Evolutionary conservation across 257 asterid species (phyloP), one percentile per base, ranked within the genome.

Genomic region (Solanum lignicaule): DNA sequence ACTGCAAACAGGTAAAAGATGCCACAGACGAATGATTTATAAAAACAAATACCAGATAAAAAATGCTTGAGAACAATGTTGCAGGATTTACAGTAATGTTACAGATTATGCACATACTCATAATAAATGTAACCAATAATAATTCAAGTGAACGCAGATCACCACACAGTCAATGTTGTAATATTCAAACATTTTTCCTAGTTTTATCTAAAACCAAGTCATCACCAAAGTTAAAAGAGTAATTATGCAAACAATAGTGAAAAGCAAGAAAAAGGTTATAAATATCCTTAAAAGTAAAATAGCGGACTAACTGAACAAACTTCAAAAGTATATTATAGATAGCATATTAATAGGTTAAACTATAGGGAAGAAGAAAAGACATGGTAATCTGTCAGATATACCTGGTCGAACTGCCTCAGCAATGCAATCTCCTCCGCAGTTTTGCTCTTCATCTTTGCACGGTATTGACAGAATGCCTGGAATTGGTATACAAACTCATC

Each of bases 401-500:
- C 99, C 97, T 97, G 97, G 88, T 93, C 95, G 89, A 21, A 89
- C 91, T 95, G 94, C 90, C 91, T 92, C 84, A 97, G 91, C 86
- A 94, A 94, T 23, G 95, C 92, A 91, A 97, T 95, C 90, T 97
- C 99, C 90, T 95, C 96, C 60, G 94, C 99, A 7, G 98, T 95
- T 92, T 95, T 96, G 93, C 38, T 93, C 94, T 94, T 94, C 98
- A 97, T 95, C 93, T 96, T 96, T 60, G 99, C 99, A 76, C 98
- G 98, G 87, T 95, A 96, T 89, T 97, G 99, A 86, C 98, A 96
- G 93, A 97, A 97, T 23, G 98, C 94, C 92, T 96, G 99, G 81
- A 96, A 97, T 88, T 97, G 99, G 93, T 96, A 96, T 0, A 96
- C 99, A 84, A 97, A 97, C 89, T 96, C 99, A 88, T 97, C 99